These are phyloP conservation scores for Suhomyces anneliseae DNA, from an alignment of 1,139 yeast genomes.

Conservation along the genomic window DNA sequence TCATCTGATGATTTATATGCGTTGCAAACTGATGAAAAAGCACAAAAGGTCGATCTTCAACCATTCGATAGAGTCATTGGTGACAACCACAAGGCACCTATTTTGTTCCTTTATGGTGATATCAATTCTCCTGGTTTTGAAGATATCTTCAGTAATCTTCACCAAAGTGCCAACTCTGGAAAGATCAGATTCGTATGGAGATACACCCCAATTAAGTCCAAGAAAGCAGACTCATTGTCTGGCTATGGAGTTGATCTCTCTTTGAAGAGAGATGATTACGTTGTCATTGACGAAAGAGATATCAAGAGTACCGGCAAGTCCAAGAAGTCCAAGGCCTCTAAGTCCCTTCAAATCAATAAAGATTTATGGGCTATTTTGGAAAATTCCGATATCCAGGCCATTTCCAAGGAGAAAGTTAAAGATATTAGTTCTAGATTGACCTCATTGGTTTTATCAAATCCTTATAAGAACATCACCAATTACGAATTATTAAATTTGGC, in stretches of 20 bases:
- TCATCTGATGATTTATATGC: slow-evolving; percentile 71
- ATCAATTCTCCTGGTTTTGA: slow-evolving; percentile 48
- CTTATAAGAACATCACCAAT: slow-evolving; percentile 24
- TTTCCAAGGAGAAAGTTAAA: slow-evolving; percentile 26
- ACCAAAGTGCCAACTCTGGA: slow-evolving; percentile 60
- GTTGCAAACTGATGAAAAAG: slow-evolving; percentile 43
- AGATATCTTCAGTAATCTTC: slow-evolving; percentile 58
- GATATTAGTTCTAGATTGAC: slow-evolving; percentile 49
- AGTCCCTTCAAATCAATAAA: slow-evolving; percentile 6
- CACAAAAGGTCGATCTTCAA: slow-evolving; percentile 23
- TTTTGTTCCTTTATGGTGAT: slow-evolving; percentile 52
- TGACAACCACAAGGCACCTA: slow-evolving; percentile 35
- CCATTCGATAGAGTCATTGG: slow-evolving; percentile 68
- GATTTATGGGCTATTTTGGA: slow-evolving; percentile 14
- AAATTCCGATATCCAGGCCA: slow-evolving; percentile 4
- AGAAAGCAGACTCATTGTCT: slow-evolving; percentile 36
- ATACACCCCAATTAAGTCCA: slow-evolving; percentile 43
- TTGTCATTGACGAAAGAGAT: slow-evolving; percentile 62
- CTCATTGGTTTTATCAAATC: slow-evolving; percentile 38
- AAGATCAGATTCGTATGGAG: slow-evolving; percentile 78
- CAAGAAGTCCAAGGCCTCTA: not conserved
- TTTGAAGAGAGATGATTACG: slow-evolving; percentile 62
- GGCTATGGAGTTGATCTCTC: slow-evolving; percentile 72
- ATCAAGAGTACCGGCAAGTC: slow-evolving; percentile 3
- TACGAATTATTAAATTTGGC: slow-evolving; percentile 36